These are phyloP conservation scores for Lepidopterella palustris DNA, from an alignment of 495 filamentous ascomycete species.

Conservation along the genomic window DNA sequence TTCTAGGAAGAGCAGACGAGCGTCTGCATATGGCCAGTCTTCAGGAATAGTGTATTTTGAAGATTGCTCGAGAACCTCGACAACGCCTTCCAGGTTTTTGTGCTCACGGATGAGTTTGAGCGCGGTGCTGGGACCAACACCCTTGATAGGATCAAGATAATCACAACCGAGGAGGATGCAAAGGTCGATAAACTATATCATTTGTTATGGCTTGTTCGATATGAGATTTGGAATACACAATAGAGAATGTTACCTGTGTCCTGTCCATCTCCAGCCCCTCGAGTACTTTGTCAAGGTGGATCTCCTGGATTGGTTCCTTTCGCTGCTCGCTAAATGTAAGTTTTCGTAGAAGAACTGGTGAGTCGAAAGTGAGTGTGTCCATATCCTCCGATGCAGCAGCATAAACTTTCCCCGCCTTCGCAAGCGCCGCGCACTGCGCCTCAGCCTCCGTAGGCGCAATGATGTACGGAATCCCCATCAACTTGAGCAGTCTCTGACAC, in stretches of 20 bases:
- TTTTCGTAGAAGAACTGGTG: constrained; percentile 84
- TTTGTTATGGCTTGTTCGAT: neutral
- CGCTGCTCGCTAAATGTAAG: constrained; percentile 94
- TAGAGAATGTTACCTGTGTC: constrained; percentile 52
- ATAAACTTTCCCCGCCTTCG: constrained; percentile 89
- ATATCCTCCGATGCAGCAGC: constrained; percentile 97
- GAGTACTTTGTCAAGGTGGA: constrained; percentile 75
- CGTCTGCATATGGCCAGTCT: constrained; percentile 90
- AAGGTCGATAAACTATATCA: constrained; percentile 79
- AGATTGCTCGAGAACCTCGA: constrained; percentile 68
- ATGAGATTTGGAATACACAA: neutral
- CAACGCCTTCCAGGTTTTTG: constrained; percentile 76
- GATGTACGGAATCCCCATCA: constrained; percentile 96
- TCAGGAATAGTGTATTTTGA: constrained; percentile 77
- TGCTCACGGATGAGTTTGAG: constrained; percentile 89
- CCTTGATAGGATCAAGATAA: constrained; percentile 92
- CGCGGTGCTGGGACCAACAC: constrained; percentile 84
- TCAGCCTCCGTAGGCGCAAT: constrained; percentile 95
- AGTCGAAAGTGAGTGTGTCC: constrained; percentile 94
- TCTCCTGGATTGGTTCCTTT: constrained; percentile 96
- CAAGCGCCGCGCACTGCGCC: constrained; percentile 89
- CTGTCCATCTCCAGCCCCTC: constrained; percentile 82
- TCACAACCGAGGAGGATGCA: constrained; percentile 98
- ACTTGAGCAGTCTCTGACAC: constrained; percentile 78
- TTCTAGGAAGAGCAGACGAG: constrained; percentile 80